Percentiles rank a stretch among this genome's conserved stretches.
phyloP scores from a whole-genome alignment of 345 rosid genomes.

The Barbarea vulgaris region DNA sequence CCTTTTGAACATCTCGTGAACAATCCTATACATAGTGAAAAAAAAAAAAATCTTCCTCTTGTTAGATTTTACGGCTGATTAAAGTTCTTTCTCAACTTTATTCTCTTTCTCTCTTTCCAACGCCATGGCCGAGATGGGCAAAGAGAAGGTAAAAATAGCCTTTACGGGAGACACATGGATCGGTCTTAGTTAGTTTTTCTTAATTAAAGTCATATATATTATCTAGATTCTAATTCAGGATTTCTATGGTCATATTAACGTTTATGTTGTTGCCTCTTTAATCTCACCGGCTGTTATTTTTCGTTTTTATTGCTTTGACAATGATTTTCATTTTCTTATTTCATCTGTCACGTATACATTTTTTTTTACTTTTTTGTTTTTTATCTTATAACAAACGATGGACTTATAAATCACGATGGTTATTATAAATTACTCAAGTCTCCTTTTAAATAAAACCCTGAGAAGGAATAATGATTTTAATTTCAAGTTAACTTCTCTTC shows the following conservation, averaged over 20 bases:
- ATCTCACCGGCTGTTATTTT: neutral
- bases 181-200: neutral
- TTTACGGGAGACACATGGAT: neutral
- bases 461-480: neutral
- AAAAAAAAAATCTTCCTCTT: neutral
- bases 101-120: neutral
- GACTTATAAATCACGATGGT: neutral
- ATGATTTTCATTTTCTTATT: neutral
- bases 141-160: neutral
- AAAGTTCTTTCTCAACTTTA: neutral
- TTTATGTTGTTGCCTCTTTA: neutral
- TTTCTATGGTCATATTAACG: neutral
- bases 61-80: neutral
- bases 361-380: neutral
- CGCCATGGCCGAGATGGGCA: constrained; percentile 16
- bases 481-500: neutral
- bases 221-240: neutral
- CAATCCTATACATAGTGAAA: neutral
- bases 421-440: no score
- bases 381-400: no score
- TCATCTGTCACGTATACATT: neutral
- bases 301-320: neutral
- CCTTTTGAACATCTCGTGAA: neutral
- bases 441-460: neutral
- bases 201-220: neutral